These are phyloP conservation scores for Rhinocladiella mackenziei DNA, from an alignment of 2,329 filamentous ascomycete genomes.

Conservation along the genomic window DNA sequence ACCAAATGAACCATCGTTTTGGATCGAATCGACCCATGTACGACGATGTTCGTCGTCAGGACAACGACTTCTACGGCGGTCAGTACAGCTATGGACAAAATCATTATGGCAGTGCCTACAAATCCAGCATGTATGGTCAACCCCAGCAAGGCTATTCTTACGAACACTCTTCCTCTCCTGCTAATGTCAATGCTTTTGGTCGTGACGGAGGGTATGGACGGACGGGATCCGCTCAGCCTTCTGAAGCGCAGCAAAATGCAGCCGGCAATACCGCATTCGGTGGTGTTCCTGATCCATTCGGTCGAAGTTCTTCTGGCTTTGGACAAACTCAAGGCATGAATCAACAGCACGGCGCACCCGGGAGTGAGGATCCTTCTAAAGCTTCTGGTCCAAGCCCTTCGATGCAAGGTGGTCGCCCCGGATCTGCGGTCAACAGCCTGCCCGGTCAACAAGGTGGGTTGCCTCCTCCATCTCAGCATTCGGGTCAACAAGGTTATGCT, in stretches of 20 bases:
- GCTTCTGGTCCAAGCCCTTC: constrained; percentile 57
- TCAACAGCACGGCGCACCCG: constrained; percentile 41
- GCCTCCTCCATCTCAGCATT: constrained; percentile 31
- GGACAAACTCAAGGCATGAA: constrained; percentile 49
- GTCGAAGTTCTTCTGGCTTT: constrained; percentile 56
- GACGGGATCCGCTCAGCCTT: constrained; percentile 54
- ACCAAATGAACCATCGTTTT: constrained; percentile 45
- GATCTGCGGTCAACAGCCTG: constrained; percentile 58
- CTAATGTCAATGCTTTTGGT: constrained; percentile 50
- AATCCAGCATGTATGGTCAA: constrained; percentile 61
- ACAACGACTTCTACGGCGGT: constrained; percentile 46
- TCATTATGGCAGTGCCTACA: constrained; percentile 50
- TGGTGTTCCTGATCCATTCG: constrained; percentile 57
- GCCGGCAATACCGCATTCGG: constrained; percentile 49
- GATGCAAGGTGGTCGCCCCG: constrained; percentile 59
- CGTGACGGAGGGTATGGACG: constrained; percentile 59
- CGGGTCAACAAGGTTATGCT: constrained; percentile 36
- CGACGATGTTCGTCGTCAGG: constrained; percentile 48
- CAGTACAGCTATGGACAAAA: constrained; percentile 50
- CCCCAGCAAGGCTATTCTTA: constrained; percentile 60
- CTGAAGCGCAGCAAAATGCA: constrained; percentile 51
- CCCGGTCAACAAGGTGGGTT: constrained; percentile 41
- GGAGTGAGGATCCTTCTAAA: constrained; percentile 53
- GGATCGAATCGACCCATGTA: constrained; percentile 49
- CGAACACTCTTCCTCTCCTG: constrained; percentile 62